Base-by-base conservation (phyloP, 257 asterid genomes). In the Lycium barbarum region DNA sequence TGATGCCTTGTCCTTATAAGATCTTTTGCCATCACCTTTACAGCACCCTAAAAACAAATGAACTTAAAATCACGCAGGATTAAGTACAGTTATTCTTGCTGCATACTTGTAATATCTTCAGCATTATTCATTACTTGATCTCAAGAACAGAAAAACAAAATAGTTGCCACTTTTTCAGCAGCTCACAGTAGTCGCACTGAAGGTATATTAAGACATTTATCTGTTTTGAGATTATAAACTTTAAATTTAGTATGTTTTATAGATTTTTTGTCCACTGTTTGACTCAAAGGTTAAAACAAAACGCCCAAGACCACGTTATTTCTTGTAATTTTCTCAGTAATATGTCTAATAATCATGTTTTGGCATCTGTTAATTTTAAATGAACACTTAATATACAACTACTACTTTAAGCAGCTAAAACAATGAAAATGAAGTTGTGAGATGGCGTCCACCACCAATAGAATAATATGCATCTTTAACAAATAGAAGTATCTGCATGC, bases 1-100 rank as follows among this genome's bases (percentile, higher is more conserved):
- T 95, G 98, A 88, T 95, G 98, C 26, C 98, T 87, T 73, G 98
- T 95, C 90, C 99, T 94, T 86, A 94, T 94, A 70, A 95, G 99
- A 90, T 94, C 99, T 90, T 95, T 95, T 40, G 98, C 99, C 97
- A 93, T 95, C 88, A 95, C 98, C 90, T 90, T 94, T 74, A 95
- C 97, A 86, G 97, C 98, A 88, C 99, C 99, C 99, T 95, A 90
- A 8, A 79, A 89, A 13, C 76, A 88, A 76, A 62, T 83, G 67
- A 45, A 79, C 65, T 53, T 67, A 61, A 83, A 87, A 88, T 90
- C 85, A 90, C 66, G 73, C 78, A 84, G 22, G 55, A 47, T 58
- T 55, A 71, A 79, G 88, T 51, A 84, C 73, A 26, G 80, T 15
- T 53, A 40, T 76, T 10, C 20, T 11, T 53, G 17, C 58, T 11